A percentile compares a stretch with the other conserved stretches of the same genome.
Evolutionary conservation across 1,284 basidiomycete genomes (phyloP).

Genomic region (Jaminaea rosea): DNA sequence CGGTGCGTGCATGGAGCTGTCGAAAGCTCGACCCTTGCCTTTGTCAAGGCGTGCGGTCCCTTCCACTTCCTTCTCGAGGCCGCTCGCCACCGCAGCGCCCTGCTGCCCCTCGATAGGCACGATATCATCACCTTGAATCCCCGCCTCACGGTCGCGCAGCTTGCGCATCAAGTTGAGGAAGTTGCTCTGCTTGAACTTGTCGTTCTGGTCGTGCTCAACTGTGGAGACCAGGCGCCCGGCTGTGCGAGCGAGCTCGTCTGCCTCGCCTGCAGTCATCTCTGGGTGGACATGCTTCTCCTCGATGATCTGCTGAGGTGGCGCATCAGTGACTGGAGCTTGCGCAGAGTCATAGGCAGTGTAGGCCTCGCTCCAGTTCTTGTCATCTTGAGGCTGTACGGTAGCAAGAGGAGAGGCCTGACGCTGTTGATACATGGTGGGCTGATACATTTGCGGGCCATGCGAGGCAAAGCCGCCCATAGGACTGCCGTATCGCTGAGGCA

Average conservation of each 20-base stretch:
- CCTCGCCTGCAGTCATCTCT: slow-evolving; percentile 16
- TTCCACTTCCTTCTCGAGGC: slow-evolving; percentile 8
- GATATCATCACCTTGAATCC: slow-evolving; percentile 71
- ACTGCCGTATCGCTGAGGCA: background rate
- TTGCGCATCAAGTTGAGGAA: slow-evolving; percentile 81
- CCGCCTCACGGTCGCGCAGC: slow-evolving; percentile 70
- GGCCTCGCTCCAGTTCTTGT: slow-evolving; percentile 35
- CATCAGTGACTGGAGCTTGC: background rate
- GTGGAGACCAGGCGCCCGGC: slow-evolving; percentile 47
- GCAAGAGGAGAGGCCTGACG: slow-evolving; percentile 1
- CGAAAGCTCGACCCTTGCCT: slow-evolving; percentile 18
- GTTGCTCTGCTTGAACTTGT: slow-evolving; percentile 77
- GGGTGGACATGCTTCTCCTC: background rate
- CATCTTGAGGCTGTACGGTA: slow-evolving; percentile 5
- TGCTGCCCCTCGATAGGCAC: slow-evolving; percentile 51
- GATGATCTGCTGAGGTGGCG: background rate
- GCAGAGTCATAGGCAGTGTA: slow-evolving; percentile 31
- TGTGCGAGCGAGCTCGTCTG: slow-evolving; percentile 47
- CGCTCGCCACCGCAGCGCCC: background rate
- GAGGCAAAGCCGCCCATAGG: no score
- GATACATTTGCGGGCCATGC: no score
- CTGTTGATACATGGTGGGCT: background rate
- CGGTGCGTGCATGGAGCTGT: background rate
- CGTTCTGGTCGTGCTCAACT: slow-evolving; percentile 56
- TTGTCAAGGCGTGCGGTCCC: slow-evolving; percentile 15